Conservation (phyloP, 2,329 filamentous ascomycete species). For the Scedosporium apiospermum region DNA sequence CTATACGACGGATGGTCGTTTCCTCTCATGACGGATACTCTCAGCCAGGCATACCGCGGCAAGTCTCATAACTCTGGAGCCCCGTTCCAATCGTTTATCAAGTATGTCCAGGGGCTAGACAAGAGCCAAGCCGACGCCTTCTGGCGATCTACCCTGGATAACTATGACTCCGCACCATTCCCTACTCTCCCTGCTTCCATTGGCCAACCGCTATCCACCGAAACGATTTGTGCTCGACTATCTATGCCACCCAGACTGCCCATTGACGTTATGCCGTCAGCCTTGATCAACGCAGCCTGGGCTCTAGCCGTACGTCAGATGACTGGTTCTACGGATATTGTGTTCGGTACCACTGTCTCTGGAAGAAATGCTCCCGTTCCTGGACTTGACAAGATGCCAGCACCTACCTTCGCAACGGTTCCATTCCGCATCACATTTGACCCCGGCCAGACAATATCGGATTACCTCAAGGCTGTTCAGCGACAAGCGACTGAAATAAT, state of each 20-base stretch:
- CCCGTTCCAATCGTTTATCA: background rate
- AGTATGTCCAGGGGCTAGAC: background rate
- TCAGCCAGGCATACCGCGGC: background rate
- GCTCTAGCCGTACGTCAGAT: slow-evolving; percentile 12
- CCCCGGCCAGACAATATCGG: slow-evolving; percentile 5
- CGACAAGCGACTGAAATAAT: slow-evolving; percentile 12
- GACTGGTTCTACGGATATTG: slow-evolving; percentile 11
- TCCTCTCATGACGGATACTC: background rate
- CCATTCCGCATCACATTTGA: slow-evolving; percentile 15
- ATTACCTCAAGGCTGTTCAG: slow-evolving; percentile 13
- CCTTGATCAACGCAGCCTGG: slow-evolving; percentile 16
- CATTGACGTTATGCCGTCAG: slow-evolving; percentile 11
- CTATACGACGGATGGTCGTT: background rate
- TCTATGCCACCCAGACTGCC: background rate
- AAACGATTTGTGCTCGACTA: too few relatives aligned
- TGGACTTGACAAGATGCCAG: slow-evolving; percentile 17
- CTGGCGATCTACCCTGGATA: too few relatives aligned
- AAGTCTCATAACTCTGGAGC: background rate
- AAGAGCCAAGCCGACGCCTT: too few relatives aligned
- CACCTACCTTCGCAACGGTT: slow-evolving; percentile 20
- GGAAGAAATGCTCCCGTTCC: slow-evolving; percentile 18
- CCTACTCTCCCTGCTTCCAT: background rate
- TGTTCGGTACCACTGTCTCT: slow-evolving; percentile 18
- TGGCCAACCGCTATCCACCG: background rate
- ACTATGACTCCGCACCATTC: too few relatives aligned